Conservation (phyloP, 2,329 filamentous ascomycete genomes). For the Magnaporthiopsis rhizophila region DNA sequence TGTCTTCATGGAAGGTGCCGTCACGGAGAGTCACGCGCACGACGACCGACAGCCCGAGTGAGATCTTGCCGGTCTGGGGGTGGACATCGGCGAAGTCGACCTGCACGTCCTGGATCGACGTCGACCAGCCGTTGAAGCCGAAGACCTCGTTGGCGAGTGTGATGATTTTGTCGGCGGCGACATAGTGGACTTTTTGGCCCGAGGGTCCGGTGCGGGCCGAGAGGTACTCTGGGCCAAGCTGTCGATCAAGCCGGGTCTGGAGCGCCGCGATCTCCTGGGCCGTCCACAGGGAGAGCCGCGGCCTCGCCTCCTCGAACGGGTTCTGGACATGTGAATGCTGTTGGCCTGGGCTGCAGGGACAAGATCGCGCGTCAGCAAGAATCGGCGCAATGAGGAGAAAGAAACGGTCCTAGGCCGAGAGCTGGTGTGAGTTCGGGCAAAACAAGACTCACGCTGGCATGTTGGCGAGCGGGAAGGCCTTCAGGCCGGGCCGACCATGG, state of each 20-base stretch:
- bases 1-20: conserved; percentile 95
- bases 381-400: neutral
- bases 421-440: neutral
- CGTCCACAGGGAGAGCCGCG: conserved; percentile 70
- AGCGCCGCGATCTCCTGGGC: conserved; percentile 86
- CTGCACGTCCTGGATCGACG: conserved; percentile 87
- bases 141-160: conserved; percentile 91
- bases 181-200: conserved; percentile 82
- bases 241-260: conserved; percentile 79
- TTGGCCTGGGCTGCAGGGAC: conserved; percentile 51
- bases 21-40: conserved; percentile 84
- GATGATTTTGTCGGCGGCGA: conserved; percentile 95
- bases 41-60: conserved; percentile 80
- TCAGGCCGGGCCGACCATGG: neutral
- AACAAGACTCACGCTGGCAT: conserved; percentile 16
- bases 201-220: conserved; percentile 77
- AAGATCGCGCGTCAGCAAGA: neutral
- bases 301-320: conserved; percentile 69
- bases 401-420: neutral
- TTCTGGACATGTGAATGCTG: conserved; percentile 61
- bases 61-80: conserved; percentile 68
- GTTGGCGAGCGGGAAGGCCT: conserved; percentile 3
- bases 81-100: conserved; percentile 94
- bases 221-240: conserved; percentile 92
- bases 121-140: conserved; percentile 97